These are phyloP conservation scores for Iodosphaeria phyllophila DNA, from an alignment of 2,329 filamentous ascomycete genomes.

Conservation along the genomic window DNA sequence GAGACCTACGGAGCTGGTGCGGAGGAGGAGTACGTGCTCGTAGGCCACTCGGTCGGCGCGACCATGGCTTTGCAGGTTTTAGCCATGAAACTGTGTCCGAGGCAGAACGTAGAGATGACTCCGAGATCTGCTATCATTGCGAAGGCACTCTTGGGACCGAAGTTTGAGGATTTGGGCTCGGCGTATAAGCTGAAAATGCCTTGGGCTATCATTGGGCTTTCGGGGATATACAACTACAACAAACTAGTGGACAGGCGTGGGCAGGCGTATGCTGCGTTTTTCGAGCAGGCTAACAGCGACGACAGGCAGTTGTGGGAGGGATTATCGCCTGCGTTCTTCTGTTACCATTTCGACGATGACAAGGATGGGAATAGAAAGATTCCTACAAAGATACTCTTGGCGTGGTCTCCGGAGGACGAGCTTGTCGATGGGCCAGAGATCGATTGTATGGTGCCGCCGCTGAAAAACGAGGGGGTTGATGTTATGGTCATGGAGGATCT, in stretches of 20 bases:
- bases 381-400: slow-evolving; percentile 23
- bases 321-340: slow-evolving; percentile 34
- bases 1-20: slow-evolving; percentile 20
- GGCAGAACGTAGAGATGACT: no score
- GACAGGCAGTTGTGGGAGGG: slow-evolving; percentile 29
- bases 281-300: slow-evolving; percentile 33
- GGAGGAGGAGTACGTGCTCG: slow-evolving; percentile 28
- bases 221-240: slow-evolving; percentile 48
- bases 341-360: no score
- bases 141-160: slow-evolving; percentile 5
- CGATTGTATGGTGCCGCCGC: slow-evolving; percentile 30
- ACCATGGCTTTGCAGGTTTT: slow-evolving; percentile 43
- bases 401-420: slow-evolving; percentile 26
- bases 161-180: no score
- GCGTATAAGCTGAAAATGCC: no score
- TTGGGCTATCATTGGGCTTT: slow-evolving; percentile 36
- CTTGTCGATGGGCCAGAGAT: slow-evolving; percentile 38
- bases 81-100: slow-evolving; percentile 11
- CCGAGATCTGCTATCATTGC: no score
- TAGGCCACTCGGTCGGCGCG: slow-evolving; percentile 45
- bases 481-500: slow-evolving; percentile 25
- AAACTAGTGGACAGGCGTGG: slow-evolving; percentile 27
- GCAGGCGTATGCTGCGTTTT: slow-evolving; percentile 35
- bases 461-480: slow-evolving; percentile 20
- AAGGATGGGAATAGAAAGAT: slow-evolving; percentile 1